phyloP scores from a whole-genome alignment of 352 stramenopile genomes.

The Hyaloperonospora brassicae region DNA sequence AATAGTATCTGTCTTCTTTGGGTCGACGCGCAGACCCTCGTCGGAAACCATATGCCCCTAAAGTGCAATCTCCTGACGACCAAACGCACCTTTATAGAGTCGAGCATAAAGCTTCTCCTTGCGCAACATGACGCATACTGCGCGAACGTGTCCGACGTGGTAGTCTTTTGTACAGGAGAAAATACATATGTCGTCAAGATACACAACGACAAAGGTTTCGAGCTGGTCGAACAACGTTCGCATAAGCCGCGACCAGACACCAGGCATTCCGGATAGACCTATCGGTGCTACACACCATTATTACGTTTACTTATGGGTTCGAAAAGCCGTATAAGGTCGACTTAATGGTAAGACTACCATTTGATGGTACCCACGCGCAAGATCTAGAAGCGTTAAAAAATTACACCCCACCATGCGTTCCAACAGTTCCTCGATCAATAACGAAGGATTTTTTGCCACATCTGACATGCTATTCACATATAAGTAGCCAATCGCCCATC shows the following conservation, averaged over 20 bases:
- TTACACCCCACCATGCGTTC: background rate
- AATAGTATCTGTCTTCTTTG: too few relatives aligned
- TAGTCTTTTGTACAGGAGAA: conserved; percentile 8
- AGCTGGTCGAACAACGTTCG: background rate
- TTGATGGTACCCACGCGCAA: conserved; percentile 4
- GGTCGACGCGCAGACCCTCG: too few relatives aligned
- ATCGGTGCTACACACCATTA: conserved; percentile 9
- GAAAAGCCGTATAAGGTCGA: conserved; percentile 3
- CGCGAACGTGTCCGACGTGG: background rate
- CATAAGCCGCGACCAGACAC: conserved; percentile 7
- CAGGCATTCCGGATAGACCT: conserved; percentile 7
- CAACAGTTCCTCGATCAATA: background rate
- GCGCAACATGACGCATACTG: background rate
- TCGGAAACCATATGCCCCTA: too few relatives aligned
- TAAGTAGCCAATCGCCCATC: background rate
- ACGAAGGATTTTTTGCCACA: background rate
- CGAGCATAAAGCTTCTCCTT: background rate
- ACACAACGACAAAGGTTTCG: conserved; percentile 3
- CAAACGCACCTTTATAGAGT: background rate
- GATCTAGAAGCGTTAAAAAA: background rate
- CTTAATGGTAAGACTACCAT: background rate
- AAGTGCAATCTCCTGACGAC: background rate
- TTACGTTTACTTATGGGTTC: conserved; percentile 3
- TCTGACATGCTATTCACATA: conserved; percentile 3
- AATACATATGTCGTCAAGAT: conserved; percentile 8